These are phyloP conservation scores for Spinacia oleracea DNA, from an alignment of 179 eudicot species.

Conservation along the genomic window DNA sequence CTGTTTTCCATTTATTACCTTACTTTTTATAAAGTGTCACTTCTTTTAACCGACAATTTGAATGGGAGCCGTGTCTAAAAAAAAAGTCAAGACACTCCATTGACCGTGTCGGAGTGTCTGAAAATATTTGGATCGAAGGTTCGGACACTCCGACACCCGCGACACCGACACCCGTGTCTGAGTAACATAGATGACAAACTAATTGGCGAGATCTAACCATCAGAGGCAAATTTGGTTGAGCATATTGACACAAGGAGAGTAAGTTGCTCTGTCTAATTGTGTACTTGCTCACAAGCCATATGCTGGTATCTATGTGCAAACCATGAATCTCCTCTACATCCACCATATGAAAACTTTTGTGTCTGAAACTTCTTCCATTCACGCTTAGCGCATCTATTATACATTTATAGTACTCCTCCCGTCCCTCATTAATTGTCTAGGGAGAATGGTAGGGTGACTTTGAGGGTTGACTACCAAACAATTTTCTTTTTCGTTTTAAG, in stretches of 20 bases:
- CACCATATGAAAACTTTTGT: neutral
- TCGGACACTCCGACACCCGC: too few species aligned
- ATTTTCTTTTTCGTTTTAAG: too few species aligned
- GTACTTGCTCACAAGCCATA: neutral
- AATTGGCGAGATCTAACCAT: neutral
- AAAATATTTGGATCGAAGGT: too few species aligned
- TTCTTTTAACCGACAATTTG: too few species aligned
- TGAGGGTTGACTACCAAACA: neutral
- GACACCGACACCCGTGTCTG: too few species aligned
- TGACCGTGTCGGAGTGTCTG: too few species aligned
- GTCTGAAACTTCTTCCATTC: neutral
- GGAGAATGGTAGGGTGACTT: neutral
- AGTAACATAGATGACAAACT: too few species aligned
- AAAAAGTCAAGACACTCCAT: too few species aligned
- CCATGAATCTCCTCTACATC: neutral
- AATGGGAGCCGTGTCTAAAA: too few species aligned
- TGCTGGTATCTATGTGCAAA: neutral
- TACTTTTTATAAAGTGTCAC: too few species aligned
- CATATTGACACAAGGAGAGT: neutral
- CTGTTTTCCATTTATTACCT: too few species aligned
- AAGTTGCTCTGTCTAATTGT: neutral
- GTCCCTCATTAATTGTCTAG: neutral
- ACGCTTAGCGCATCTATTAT: neutral
- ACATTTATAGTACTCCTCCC: neutral
- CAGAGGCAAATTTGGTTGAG: neutral